Conservation (phyloP, 371 early-diverging fungal genomes). For the Mucor piriformis region DNA sequence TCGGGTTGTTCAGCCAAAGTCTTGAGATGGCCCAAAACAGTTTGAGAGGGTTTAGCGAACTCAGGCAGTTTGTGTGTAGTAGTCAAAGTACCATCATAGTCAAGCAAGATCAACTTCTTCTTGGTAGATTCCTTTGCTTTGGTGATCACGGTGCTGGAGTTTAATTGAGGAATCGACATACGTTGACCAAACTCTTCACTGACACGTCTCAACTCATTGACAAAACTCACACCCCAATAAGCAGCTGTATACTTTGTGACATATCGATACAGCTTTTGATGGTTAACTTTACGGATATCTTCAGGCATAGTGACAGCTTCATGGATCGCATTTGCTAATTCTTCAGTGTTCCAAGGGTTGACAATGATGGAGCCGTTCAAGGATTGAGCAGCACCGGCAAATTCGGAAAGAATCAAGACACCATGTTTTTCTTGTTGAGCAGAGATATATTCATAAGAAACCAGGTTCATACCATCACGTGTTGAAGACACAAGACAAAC, state of each 20-base stretch:
- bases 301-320: constrained; percentile 93
- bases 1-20: constrained; percentile 73
- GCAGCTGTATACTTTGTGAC: constrained; percentile 98
- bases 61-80: constrained; percentile 85
- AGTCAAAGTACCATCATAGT: constrained; percentile 95
- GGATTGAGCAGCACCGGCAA: constrained; percentile 99
- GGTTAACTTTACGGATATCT: constrained; percentile 79
- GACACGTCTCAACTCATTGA: constrained; percentile 79
- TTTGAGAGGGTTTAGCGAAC: constrained; percentile 81
- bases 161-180: constrained; percentile 69
- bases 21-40: constrained; percentile 70
- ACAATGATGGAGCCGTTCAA: constrained; percentile 95
- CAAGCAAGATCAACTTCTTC: constrained; percentile 80
- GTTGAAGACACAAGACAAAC: constrained; percentile 97
- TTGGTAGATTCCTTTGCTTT: constrained; percentile 46
- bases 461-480: constrained; percentile 99
- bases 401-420: constrained; percentile 96
- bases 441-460: constrained; percentile 96
- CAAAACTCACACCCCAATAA: constrained; percentile 97
- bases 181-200: constrained; percentile 73
- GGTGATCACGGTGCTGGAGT: constrained; percentile 43
- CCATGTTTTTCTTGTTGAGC: constrained; percentile 95
- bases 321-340: constrained; percentile 88
- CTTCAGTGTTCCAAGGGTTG: constrained; percentile 99
- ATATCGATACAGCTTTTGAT: constrained; percentile 90